A percentile compares a stretch with the other conserved stretches of the same genome.
These are phyloP conservation scores for Globisporangium solare DNA, from an alignment of 352 stramenopile species.

Conservation along the genomic window DNA sequence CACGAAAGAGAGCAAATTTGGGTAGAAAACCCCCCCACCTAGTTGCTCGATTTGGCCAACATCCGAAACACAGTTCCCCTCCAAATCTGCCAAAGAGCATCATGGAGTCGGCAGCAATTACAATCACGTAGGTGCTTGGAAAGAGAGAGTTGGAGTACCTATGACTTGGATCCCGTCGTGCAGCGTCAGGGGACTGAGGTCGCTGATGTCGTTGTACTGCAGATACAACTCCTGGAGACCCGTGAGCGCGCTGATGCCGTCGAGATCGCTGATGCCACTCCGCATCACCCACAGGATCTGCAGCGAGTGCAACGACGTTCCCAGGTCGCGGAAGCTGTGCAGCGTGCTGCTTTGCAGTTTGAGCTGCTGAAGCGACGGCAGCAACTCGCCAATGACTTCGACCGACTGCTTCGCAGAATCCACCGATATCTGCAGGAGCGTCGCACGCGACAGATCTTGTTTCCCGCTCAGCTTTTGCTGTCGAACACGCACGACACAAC, in stretches of 20 bases:
- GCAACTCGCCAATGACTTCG: constrained; percentile 68
- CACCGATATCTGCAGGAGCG: constrained; percentile 55
- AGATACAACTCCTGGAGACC: constrained; percentile 75
- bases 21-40: constrained; percentile 29
- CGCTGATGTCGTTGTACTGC: constrained; percentile 68
- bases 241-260: constrained; percentile 81
- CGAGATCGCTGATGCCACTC: constrained; percentile 72
- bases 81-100: constrained; percentile 37
- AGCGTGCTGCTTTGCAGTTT: constrained; percentile 58
- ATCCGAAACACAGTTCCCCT: constrained; percentile 67
- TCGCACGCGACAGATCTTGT: constrained; percentile 53
- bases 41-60: constrained; percentile 78
- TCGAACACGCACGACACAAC: not conserved
- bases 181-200: constrained; percentile 82
- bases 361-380: constrained; percentile 70
- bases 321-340: constrained; percentile 76
- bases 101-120: not conserved
- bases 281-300: constrained; percentile 58
- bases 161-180: constrained; percentile 81
- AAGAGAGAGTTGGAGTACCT: constrained; percentile 18
- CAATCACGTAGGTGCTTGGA: not conserved
- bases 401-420: constrained; percentile 80
- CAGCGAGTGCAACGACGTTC: constrained; percentile 69
- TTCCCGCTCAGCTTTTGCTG: constrained; percentile 61
- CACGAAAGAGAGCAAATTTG: not conserved